A percentile compares a stretch with the other conserved stretches of the same genome.
Evolutionary conservation across 1,284 basidiomycete genomes (phyloP).

Genomic region (Peniophora sp.): DNA sequence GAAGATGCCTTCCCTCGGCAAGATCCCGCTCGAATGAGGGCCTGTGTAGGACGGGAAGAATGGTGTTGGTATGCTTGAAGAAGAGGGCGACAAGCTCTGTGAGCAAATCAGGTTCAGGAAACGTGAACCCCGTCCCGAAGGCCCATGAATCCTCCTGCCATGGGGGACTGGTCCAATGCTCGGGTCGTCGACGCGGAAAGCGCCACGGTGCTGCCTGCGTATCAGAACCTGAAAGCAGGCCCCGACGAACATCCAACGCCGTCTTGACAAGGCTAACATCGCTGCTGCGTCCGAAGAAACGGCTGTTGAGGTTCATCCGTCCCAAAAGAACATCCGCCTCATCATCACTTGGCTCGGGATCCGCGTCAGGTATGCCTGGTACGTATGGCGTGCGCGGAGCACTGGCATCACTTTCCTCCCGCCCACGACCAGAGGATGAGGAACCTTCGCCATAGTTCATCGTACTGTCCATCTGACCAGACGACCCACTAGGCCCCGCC

Average conservation of each 20-base stretch:
- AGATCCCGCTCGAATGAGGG: constrained; percentile 36
- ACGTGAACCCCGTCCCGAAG: constrained; percentile 18
- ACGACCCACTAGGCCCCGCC: neutral
- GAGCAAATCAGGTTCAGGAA: constrained; percentile 30
- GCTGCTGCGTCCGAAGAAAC: constrained; percentile 71
- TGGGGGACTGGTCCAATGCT: constrained; percentile 6
- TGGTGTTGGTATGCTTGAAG: constrained; percentile 33
- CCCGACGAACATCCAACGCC: constrained; percentile 60
- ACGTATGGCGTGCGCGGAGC: too few relatives aligned
- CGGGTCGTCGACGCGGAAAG: constrained; percentile 7
- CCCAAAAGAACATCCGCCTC: constrained; percentile 16
- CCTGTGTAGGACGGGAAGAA: constrained; percentile 42
- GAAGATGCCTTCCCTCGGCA: constrained; percentile 30
- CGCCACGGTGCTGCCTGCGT: constrained; percentile 10
- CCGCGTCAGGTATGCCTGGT: constrained; percentile 9
- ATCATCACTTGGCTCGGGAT: constrained; percentile 25
- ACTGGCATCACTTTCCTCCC: too few relatives aligned
- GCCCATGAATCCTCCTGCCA: constrained; percentile 23
- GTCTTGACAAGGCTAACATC: constrained; percentile 57
- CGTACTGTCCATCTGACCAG: neutral
- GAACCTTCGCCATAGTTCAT: too few relatives aligned
- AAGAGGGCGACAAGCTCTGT: constrained; percentile 36
- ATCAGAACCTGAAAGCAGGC: constrained; percentile 28
- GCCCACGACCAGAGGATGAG: too few relatives aligned
- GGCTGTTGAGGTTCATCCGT: constrained; percentile 22